Conservation (phyloP, 805 yeast genomes). For the Ogataea chonburiensis region DNA sequence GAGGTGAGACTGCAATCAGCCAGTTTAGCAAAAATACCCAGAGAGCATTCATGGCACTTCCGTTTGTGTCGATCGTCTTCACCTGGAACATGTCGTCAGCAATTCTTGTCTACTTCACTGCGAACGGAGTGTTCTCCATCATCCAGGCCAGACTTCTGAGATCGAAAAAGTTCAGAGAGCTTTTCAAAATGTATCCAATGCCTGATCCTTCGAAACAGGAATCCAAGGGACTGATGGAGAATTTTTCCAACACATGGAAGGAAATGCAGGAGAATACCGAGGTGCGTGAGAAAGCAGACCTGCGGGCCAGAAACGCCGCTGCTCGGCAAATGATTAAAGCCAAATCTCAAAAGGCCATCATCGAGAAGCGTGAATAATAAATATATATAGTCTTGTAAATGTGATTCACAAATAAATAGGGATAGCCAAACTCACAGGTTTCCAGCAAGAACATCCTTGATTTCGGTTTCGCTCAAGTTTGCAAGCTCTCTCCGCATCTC, state of each 20-base stretch:
- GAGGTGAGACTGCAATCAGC: slow-evolving; percentile 86
- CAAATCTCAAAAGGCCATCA: slow-evolving; percentile 27
- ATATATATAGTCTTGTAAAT: slow-evolving; percentile 10
- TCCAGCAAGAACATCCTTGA: slow-evolving; percentile 35
- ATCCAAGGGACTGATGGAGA: slow-evolving; percentile 32
- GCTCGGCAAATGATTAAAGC: slow-evolving; percentile 29
- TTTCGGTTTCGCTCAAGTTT: slow-evolving; percentile 46
- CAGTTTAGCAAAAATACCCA: slow-evolving; percentile 44
- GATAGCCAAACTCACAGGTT: no score
- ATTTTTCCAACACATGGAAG: slow-evolving; percentile 31
- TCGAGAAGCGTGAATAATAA: slow-evolving; percentile 25
- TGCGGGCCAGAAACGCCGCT: slow-evolving; percentile 31
- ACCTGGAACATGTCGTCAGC: slow-evolving; percentile 86
- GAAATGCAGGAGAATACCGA: slow-evolving; percentile 32
- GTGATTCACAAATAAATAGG: no score
- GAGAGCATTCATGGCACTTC: slow-evolving; percentile 68
- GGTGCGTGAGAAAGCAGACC: slow-evolving; percentile 27
- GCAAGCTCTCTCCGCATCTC: slow-evolving; percentile 50
- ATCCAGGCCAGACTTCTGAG: slow-evolving; percentile 69
- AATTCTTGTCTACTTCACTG: slow-evolving; percentile 80
- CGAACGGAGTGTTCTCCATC: slow-evolving; percentile 73
- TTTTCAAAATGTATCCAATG: slow-evolving; percentile 54
- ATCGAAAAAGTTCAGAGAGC: slow-evolving; percentile 54
- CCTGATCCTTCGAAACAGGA: slow-evolving; percentile 36
- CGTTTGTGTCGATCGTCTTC: slow-evolving; percentile 80